Evolutionary conservation across 495 filamentous ascomycete genomes (phyloP).

Genomic region (Penicillium tannophilum): DNA sequence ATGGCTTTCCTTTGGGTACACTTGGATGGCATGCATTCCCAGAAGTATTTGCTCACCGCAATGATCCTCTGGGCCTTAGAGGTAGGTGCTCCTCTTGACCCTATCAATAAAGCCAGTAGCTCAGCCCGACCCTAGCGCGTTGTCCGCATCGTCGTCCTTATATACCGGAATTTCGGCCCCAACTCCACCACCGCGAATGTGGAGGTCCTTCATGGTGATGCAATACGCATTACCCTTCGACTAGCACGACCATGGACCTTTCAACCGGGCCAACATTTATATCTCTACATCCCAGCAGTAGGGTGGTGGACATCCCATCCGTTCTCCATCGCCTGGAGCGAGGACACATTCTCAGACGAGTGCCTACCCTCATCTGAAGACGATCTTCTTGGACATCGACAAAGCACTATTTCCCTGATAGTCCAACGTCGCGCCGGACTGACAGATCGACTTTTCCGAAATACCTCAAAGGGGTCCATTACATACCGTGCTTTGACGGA

Average conservation of each 20-base stretch:
- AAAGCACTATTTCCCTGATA: conserved; percentile 73
- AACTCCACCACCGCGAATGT: conserved; percentile 71
- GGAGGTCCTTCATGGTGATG: conserved; percentile 78
- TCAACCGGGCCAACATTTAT: conserved; percentile 83
- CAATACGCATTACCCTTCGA: conserved; percentile 77
- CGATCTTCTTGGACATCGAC: conserved; percentile 42
- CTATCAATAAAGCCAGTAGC: neutral
- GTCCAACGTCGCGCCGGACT: conserved; percentile 85
- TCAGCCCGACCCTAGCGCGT: conserved; percentile 43
- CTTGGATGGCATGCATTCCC: conserved; percentile 63
- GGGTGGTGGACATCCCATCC: conserved; percentile 87
- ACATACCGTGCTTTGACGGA: conserved; percentile 68
- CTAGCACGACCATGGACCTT: conserved; percentile 76
- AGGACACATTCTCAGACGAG: conserved; percentile 38
- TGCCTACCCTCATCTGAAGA: conserved; percentile 39
- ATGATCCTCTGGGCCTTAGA: conserved; percentile 77
- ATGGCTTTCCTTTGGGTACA: conserved; percentile 74
- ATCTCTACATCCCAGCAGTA: conserved; percentile 77
- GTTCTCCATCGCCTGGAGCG: conserved; percentile 88
- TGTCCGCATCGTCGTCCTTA: conserved; percentile 65
- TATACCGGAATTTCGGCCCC: conserved; percentile 67
- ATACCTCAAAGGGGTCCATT: conserved; percentile 48
- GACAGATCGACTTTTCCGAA: conserved; percentile 77
- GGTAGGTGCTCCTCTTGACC: conserved; percentile 24
- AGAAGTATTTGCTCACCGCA: conserved; percentile 65